Conservation (phyloP, 345 rosid genomes). For the Euphorbia lathyris region DNA sequence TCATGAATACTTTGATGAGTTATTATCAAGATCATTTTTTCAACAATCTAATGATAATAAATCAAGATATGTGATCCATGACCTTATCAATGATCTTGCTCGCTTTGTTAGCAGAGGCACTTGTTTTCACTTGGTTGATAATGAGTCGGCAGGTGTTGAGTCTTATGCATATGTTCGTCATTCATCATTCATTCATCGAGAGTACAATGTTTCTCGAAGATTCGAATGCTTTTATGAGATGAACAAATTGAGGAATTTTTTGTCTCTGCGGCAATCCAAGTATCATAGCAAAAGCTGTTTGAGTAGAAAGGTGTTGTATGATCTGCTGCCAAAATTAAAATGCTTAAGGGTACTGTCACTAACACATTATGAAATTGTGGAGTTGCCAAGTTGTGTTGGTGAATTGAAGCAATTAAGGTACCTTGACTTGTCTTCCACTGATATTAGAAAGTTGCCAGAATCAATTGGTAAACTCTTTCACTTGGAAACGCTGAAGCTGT, state of each 20-base stretch:
- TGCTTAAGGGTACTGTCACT: no score
- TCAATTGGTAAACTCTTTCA: not conserved
- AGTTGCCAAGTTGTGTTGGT: no score
- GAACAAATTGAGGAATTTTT: not conserved
- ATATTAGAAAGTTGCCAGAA: no score
- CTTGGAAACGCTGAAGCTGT: not conserved
- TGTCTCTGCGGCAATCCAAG: no score
- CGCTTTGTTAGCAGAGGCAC: not conserved
- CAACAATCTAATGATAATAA: not conserved
- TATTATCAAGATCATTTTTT: not conserved
- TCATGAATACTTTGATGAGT: not conserved
- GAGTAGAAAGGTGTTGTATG: no score
- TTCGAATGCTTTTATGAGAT: not conserved
- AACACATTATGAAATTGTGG: no score
- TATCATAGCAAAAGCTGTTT: no score
- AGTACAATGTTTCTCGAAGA: not conserved
- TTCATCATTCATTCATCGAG: not conserved
- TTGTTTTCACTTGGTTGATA: not conserved
- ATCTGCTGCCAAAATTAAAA: no score
- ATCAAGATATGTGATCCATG: not conserved
- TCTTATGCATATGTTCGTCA: not conserved
- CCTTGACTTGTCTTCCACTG: no score
- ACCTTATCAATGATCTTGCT: not conserved
- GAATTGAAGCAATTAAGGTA: no score
- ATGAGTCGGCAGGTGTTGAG: not conserved